Percentiles rank a stretch among this genome's conserved stretches.
These are phyloP conservation scores for Waltiozyma sp. DNA, from an alignment of 1,139 yeast species.

Conservation along the genomic window DNA sequence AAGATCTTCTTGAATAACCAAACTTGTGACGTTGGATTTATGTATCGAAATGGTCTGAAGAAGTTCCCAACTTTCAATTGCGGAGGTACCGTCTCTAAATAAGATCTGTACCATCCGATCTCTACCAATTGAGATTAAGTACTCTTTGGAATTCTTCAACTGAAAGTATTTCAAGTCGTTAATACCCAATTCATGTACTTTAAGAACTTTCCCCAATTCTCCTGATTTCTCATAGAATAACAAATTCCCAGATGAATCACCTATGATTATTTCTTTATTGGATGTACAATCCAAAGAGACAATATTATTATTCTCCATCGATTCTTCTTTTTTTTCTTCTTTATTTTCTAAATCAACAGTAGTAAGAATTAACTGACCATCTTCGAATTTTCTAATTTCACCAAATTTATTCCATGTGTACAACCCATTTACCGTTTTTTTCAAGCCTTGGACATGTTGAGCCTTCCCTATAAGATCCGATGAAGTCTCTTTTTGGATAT, in stretches of 20 bases:
- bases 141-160: conserved; percentile 16
- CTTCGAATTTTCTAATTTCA: conserved; percentile 20
- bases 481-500: conserved; percentile 11
- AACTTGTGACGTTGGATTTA: conserved; percentile 39
- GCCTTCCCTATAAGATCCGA: conserved; percentile 17
- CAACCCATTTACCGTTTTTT: not conserved
- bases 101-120: conserved; percentile 56
- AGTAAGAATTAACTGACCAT: not conserved
- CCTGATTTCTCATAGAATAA: conserved; percentile 8
- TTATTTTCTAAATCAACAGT: not conserved
- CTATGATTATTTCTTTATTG: conserved; percentile 24
- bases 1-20: conserved; percentile 22
- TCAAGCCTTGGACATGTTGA: not conserved
- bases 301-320: conserved; percentile 6
- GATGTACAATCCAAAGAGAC: conserved; percentile 19
- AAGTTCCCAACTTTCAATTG: conserved; percentile 33
- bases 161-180: conserved; percentile 31
- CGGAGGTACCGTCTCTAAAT: conserved; percentile 12
- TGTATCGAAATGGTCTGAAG: conserved; percentile 48
- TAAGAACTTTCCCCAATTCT: conserved; percentile 17
- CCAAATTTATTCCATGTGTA: conserved; percentile 32
- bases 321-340: too few species aligned
- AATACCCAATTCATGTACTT: conserved; percentile 40
- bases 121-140: conserved; percentile 39
- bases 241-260: conserved; percentile 39